Percentiles rank a stretch among this genome's conserved stretches.
Conservation (phyloP, 371 early-diverging fungal species). For the Lichtheimia ornata region DNA sequence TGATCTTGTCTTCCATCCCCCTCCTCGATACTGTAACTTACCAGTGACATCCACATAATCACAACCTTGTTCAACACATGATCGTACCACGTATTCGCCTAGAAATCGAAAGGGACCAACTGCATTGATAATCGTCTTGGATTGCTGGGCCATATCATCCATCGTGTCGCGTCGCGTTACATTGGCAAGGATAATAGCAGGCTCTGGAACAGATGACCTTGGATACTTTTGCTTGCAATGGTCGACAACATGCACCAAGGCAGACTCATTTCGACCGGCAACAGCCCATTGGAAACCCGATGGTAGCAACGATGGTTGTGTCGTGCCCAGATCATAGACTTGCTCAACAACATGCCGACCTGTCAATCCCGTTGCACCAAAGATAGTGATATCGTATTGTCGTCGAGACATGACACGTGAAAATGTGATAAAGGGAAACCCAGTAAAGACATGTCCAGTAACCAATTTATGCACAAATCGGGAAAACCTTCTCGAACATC, state of each 20-base stretch:
- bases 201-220: slow-evolving; percentile 21
- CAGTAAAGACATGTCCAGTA: too few species aligned
- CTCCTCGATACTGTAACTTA: slow-evolving; percentile 1
- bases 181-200: slow-evolving; percentile 66
- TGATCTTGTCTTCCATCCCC: not conserved
- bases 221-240: slow-evolving; percentile 22
- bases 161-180: slow-evolving; percentile 54
- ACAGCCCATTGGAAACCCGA: slow-evolving; percentile 60
- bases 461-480: too few species aligned
- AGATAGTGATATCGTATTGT: slow-evolving; percentile 64
- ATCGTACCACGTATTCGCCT: slow-evolving; percentile 81
- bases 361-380: slow-evolving; percentile 90
- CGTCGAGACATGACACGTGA: not conserved
- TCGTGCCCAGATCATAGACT: slow-evolving; percentile 41
- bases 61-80: slow-evolving; percentile 77
- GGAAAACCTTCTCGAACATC: too few species aligned
- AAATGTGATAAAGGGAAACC: too few species aligned
- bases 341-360: slow-evolving; percentile 77
- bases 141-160: slow-evolving; percentile 53
- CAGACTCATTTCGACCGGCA: slow-evolving; percentile 62
- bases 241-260: slow-evolving; percentile 37
- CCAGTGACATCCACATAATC: slow-evolving; percentile 89
- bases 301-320: slow-evolving; percentile 20
- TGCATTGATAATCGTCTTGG: slow-evolving; percentile 76
- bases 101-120: slow-evolving; percentile 85